Evolutionary conservation across 768 basidiomycete genomes (phyloP), one percentile per base, ranked within the genome.

Genomic region (Suillus tomentosus): DNA sequence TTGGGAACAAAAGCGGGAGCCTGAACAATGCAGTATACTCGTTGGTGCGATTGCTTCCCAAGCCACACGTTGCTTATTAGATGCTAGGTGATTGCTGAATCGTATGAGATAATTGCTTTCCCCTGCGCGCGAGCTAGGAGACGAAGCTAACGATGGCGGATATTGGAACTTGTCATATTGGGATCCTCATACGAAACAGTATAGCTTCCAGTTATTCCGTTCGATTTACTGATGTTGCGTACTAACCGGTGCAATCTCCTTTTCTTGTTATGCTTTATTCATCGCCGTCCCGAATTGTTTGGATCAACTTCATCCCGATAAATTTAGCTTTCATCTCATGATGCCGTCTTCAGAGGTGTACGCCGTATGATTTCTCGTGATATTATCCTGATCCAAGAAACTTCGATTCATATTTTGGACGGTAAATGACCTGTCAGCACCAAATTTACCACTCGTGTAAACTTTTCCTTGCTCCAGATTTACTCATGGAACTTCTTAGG

Each of bases 181-280:
- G 97, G 97, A 99, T 75, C 88, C 92, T n/a, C 96, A 99, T 74
- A 96, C 95, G 60, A 98, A 98, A 78, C 95, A 97, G 78, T 96
- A 95, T 77, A 94, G 90, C 74, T 96, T 96, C 82, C 96, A 97
- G 78, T 96, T 98, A 88, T 98, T 95, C 81, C 86, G 89, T 70
- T 78, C 89, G 67, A 70, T 72, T 37, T 76, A 74, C 60, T 77
- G 68, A 76, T n/a, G 59, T 63, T 60, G 61, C 63, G 42, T 42
- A 6, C 11, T 36, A 19, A 10, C 11, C 53, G 19, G 31, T 14
- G 13, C 17, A 9, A 24, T 39, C 13, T 60, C 37, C 14, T 24
- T 36, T 39, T 34, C 48, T n/a, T 61, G 53, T 58, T 14, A 34
- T 61, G 11, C 5, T 57, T n/a, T 13, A 27, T 31, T 55, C 22